These are phyloP conservation scores for Cairneyella variabilis DNA, from an alignment of 495 filamentous ascomycete species.

Conservation along the genomic window DNA sequence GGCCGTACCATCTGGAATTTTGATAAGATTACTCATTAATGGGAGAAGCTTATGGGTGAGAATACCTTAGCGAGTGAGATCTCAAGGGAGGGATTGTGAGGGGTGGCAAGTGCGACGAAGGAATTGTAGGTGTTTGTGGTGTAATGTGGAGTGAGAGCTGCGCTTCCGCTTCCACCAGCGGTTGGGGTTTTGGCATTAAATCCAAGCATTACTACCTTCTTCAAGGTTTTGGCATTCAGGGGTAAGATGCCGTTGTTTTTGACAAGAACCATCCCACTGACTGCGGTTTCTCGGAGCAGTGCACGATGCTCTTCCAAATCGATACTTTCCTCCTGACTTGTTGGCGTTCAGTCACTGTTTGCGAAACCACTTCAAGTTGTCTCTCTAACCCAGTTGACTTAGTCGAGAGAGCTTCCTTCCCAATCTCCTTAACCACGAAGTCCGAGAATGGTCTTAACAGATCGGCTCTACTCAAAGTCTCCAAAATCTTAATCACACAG, in stretches of 20 bases:
- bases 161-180: slow-evolving; percentile 66
- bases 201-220: slow-evolving; percentile 52
- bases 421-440: not conserved
- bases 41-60: too few species aligned
- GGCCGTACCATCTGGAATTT: too few species aligned
- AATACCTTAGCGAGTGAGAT: too few species aligned
- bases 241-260: slow-evolving; percentile 65
- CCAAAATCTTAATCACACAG: too few species aligned
- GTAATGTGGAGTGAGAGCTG: slow-evolving; percentile 62
- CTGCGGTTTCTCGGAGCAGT: slow-evolving; percentile 43
- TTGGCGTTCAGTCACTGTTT: too few species aligned
- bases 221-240: slow-evolving; percentile 58
- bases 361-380: too few species aligned
- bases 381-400: too few species aligned
- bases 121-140: too few species aligned
- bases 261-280: slow-evolving; percentile 64
- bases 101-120: too few species aligned
- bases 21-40: too few species aligned
- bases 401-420: not conserved
- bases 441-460: not conserved
- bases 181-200: slow-evolving; percentile 67
- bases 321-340: not conserved
- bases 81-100: too few species aligned
- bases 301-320: slow-evolving; percentile 35
- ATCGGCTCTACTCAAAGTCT: too few species aligned